phyloP scores from a whole-genome alignment of 108 stramenopile species.

The Stephanodiscus minutulus region DNA sequence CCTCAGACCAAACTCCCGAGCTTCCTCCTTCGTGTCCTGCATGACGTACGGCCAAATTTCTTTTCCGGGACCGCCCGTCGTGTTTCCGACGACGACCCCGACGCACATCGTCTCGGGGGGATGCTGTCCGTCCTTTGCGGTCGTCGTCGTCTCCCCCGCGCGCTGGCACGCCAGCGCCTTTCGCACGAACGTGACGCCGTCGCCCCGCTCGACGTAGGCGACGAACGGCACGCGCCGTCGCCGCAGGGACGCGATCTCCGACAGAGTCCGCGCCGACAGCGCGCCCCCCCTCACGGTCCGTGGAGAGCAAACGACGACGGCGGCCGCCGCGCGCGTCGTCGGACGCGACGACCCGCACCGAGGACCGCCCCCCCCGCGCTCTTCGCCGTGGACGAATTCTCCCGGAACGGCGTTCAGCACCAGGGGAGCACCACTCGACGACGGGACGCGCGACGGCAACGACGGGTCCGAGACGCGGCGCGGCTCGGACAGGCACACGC shows the following conservation, averaged over 20 bases:
- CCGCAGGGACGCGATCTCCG: constrained; percentile 20
- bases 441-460: neutral
- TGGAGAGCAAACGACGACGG: constrained; percentile 38
- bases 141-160: constrained; percentile 41
- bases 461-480: constrained; percentile 18
- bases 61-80: constrained; percentile 51
- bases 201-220: constrained; percentile 75
- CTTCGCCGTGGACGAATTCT: constrained; percentile 33
- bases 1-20: constrained; percentile 37
- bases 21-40: constrained; percentile 75
- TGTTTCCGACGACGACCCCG: constrained; percentile 71
- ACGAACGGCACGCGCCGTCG: constrained; percentile 39
- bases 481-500: constrained; percentile 6
- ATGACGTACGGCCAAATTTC: constrained; percentile 84
- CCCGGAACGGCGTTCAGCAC: constrained; percentile 28
- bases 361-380: neutral
- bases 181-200: constrained; percentile 74
- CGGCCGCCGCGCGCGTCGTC: neutral
- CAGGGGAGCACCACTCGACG: neutral
- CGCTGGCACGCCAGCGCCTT: constrained; percentile 76
- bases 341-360: neutral
- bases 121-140: neutral
- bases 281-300: constrained; percentile 38
- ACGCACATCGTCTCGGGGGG: constrained; percentile 20
- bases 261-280: constrained; percentile 27